Base-by-base conservation (phyloP, 1,139 yeast species). In the Magnusiomyces magnusii region DNA sequence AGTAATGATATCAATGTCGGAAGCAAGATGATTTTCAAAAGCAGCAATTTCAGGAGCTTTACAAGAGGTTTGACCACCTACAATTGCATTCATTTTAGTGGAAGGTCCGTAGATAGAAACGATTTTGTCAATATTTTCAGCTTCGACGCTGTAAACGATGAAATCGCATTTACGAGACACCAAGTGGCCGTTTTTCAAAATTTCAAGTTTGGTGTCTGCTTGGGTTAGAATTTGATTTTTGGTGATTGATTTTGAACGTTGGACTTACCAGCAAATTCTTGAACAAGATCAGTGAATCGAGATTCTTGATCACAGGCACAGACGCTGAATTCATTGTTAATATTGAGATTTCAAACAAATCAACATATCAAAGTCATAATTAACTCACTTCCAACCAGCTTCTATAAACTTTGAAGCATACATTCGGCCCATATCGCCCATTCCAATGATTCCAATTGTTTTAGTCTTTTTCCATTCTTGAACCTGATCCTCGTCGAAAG, bases 51-150 rank as follows among this genome's bases (percentile, higher is more conserved):
- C 99, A 0, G 96, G 96, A 23, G 83, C 86, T 69, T 93, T 93
- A 75, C 98, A 93, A 3, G 96, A 88, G 0, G 99, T 92, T 72
- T 93, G 99, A 3, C 99, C 99, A n/a, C 99, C 99, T 13, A 93
- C 96, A 56, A 91, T 82, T 2, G 96, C 87, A 1, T 96, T 95
- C 19, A 82, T 75, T 71, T 91, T 93, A 2, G 97, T 86, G 0
- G 97, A 56, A 0, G 96, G 95, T 0, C 96, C 97, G 71, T 91
- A 93, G 42, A 75, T 56, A 3, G 82, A 69, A 5, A 91, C 96
- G 53, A 92, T 87, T 61, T 79, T 78, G 56, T 78, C 83, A 55
- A 93, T 86, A 67, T 84, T 82, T 65, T 85, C 96, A 3, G 75
- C 74, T 70, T 92, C 98, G 2, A 92, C 97, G 62, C 92, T 85